Percentiles rank a stretch among this genome's conserved stretches.
phyloP scores from a whole-genome alignment of 441 rosid species.

The Euphorbia celastroides region DNA sequence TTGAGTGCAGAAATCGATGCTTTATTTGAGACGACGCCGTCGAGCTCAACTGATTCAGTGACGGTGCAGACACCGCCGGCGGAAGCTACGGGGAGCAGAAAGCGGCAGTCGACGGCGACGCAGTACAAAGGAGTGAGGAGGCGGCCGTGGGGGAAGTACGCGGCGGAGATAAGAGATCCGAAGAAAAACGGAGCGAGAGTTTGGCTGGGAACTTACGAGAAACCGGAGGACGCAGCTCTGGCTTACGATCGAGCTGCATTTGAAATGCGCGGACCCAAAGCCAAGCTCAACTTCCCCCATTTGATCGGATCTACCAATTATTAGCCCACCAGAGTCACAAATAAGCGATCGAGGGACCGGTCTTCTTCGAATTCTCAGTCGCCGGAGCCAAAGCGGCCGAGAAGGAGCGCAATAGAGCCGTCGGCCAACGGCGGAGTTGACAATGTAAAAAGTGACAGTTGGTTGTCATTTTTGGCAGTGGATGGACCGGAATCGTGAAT shows the following conservation, averaged over 20 bases:
- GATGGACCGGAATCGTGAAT: neutral
- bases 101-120: neutral
- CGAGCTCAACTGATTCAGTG: neutral
- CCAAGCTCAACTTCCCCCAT: constrained; percentile 28
- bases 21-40: neutral
- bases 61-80: neutral
- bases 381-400: neutral
- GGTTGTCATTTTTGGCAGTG: neutral
- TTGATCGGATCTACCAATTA: constrained; percentile 28
- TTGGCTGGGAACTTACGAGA: constrained; percentile 57
- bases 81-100: neutral
- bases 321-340: constrained; percentile 24
- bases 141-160: constrained; percentile 59
- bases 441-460: neutral
- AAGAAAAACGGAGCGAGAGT: constrained; percentile 36
- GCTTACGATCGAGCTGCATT: constrained; percentile 51
- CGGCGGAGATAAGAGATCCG: constrained; percentile 57
- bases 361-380: neutral
- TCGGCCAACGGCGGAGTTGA: neutral
- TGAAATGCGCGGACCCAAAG: constrained; percentile 40
- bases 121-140: constrained; percentile 42
- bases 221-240: constrained; percentile 46
- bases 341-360: constrained; percentile 28
- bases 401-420: neutral
- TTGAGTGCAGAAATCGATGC: neutral